Percentiles rank a stretch among this genome's conserved stretches.
Conservation (phyloP, 2,329 filamentous ascomycete species). For the Clonostachys solani region DNA sequence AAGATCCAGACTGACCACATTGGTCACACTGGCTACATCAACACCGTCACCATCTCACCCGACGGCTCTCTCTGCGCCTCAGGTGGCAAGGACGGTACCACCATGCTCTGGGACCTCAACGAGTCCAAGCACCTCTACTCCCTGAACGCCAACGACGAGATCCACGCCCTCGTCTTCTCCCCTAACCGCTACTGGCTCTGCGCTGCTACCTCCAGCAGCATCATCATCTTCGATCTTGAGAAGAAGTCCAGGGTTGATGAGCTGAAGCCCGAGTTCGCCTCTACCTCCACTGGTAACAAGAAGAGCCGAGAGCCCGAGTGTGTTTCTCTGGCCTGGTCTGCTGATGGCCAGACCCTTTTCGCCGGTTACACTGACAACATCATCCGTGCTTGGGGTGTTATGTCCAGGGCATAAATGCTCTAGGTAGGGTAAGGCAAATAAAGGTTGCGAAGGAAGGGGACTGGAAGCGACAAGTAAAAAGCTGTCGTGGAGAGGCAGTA, state of each 20-base stretch:
- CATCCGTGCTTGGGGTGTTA: conserved; percentile 96
- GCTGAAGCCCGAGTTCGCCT: conserved; percentile 91
- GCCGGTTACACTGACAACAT: conserved; percentile 99
- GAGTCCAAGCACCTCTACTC: conserved; percentile 99
- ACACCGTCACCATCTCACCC: conserved; percentile 99
- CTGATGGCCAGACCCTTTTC: conserved; percentile 98
- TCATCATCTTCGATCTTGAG: conserved; percentile 99
- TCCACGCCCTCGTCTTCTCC: conserved; percentile 99
- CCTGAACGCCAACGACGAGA: conserved; percentile 98
- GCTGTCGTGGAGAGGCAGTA: conserved; percentile 5
- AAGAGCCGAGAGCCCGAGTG: conserved; percentile 99
- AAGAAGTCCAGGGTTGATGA: conserved; percentile 99
- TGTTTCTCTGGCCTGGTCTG: conserved; percentile 94
- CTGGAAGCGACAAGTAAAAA: not conserved
- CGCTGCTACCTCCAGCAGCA: conserved; percentile 93
- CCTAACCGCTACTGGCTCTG: conserved; percentile 99
- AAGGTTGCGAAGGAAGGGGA: not conserved
- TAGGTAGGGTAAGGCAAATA: conserved; percentile 1
- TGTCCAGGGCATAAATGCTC: conserved; percentile 75
- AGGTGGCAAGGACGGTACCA: conserved; percentile 99
- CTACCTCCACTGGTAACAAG: conserved; percentile 91
- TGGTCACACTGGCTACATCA: conserved; percentile 99
- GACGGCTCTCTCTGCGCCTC: conserved; percentile 98
- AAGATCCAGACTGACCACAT: conserved; percentile 99
- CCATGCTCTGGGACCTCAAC: conserved; percentile 99